These are phyloP conservation scores for Arabidopsis arenosa DNA, from an alignment of 345 rosid genomes.

Conservation along the genomic window DNA sequence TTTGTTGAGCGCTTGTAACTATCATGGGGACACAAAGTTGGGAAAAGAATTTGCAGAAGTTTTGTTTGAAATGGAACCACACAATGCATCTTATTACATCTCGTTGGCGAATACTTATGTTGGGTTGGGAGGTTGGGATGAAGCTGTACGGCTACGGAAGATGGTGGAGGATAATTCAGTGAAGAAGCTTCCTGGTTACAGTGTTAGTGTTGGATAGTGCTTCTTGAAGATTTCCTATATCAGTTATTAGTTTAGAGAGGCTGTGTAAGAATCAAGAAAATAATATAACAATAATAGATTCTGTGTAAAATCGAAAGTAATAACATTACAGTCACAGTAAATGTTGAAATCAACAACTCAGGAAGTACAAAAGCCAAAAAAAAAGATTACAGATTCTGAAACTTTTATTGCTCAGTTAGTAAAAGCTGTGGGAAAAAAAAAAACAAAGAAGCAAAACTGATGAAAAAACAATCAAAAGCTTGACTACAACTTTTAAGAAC, in stretches of 20 bases:
- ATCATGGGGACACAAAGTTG: constrained; percentile 51
- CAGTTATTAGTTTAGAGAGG: background rate
- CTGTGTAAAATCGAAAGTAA: constrained; percentile 7
- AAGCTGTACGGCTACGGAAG: constrained; percentile 52
- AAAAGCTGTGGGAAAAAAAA: constrained; percentile 10
- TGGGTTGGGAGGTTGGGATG: constrained; percentile 56
- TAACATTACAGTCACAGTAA: constrained; percentile 6
- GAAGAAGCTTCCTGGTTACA: constrained; percentile 53
- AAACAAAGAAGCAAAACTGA: constrained; percentile 41
- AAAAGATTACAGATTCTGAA: constrained; percentile 15
- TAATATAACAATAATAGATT: background rate
- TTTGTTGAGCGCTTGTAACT: constrained; percentile 58
- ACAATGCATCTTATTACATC: constrained; percentile 53
- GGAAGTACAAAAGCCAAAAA: background rate
- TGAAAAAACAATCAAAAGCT: constrained; percentile 28
- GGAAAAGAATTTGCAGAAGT: constrained; percentile 59
- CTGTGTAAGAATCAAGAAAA: background rate
- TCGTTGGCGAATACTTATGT: constrained; percentile 59
- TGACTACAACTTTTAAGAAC: no score
- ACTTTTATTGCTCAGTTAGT: constrained; percentile 27
- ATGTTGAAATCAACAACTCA: constrained; percentile 5
- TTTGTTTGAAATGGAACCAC: constrained; percentile 64
- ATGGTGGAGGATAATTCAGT: constrained; percentile 46
- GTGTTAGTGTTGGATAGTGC: constrained; percentile 39
- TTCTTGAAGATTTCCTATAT: background rate